These are phyloP conservation scores for Aspergillus aculeatinus DNA, from an alignment of 2,329 filamentous ascomycete genomes.

Conservation along the genomic window DNA sequence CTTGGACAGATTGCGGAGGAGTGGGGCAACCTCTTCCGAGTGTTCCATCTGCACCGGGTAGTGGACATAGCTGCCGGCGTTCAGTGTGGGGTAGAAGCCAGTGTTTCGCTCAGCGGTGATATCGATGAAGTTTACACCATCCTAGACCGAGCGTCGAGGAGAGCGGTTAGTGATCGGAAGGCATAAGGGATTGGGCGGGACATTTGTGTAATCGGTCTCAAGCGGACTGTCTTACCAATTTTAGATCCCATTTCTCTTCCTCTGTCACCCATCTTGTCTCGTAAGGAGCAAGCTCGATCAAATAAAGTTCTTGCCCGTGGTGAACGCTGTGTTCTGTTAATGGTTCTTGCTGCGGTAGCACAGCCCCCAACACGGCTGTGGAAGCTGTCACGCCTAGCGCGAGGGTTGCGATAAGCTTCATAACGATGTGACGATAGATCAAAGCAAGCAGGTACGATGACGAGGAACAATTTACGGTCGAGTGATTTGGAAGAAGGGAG, in stretches of 20 bases:
- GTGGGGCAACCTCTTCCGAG: constrained; percentile 64
- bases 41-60: constrained; percentile 68
- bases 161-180: constrained; percentile 7
- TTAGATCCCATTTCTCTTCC: constrained; percentile 90
- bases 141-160: constrained; percentile 47
- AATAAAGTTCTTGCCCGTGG: constrained; percentile 56
- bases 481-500: neutral
- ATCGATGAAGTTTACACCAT: constrained; percentile 89
- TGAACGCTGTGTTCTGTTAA: constrained; percentile 24
- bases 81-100: constrained; percentile 56
- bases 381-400: constrained; percentile 37
- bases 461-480: neutral
- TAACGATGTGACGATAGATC: constrained; percentile 16
- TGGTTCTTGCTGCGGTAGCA: constrained; percentile 33
- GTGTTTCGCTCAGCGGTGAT: constrained; percentile 69
- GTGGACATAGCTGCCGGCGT: constrained; percentile 47
- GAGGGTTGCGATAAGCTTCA: constrained; percentile 38
- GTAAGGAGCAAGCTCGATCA: constrained; percentile 82
- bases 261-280: constrained; percentile 86
- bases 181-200: neutral
- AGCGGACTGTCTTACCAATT: constrained; percentile 60
- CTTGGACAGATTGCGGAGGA: constrained; percentile 71
- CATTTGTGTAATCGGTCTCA: neutral
- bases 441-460: neutral
- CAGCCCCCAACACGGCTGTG: constrained; percentile 32